A percentile compares a stretch with the other conserved stretches of the same genome.
Evolutionary conservation across 2,329 filamentous ascomycete species (phyloP).

Genomic region (Emericellopsis cladophorae): DNA sequence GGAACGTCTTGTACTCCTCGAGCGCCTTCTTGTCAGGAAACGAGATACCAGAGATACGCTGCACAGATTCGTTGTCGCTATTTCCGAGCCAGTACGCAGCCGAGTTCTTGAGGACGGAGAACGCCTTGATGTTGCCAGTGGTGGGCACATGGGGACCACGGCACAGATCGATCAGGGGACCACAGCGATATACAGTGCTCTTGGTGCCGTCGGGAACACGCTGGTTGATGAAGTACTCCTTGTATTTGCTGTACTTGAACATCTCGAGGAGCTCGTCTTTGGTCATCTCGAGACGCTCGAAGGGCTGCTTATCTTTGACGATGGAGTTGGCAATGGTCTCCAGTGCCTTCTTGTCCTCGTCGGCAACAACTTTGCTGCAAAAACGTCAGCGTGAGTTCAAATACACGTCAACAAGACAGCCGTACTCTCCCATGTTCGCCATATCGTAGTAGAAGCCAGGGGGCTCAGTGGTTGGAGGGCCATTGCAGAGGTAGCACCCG

Average conservation of each 20-base stretch:
- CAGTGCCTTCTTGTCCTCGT: constrained; percentile 74
- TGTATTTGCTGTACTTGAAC: constrained; percentile 96
- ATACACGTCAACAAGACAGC: background rate
- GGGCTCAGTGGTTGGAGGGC: constrained; percentile 70
- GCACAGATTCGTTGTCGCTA: constrained; percentile 84
- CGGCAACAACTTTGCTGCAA: constrained; percentile 56
- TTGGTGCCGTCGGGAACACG: constrained; percentile 67
- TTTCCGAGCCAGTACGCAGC: constrained; percentile 88
- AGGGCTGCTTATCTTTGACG: constrained; percentile 93
- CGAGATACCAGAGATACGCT: constrained; percentile 92
- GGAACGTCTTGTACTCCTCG: constrained; percentile 83
- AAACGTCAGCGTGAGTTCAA: background rate
- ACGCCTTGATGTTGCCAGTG: constrained; percentile 87
- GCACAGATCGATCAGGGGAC: constrained; percentile 89
- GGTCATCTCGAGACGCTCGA: constrained; percentile 77
- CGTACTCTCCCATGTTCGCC: constrained; percentile 40
- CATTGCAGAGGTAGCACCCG: constrained; percentile 85
- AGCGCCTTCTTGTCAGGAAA: constrained; percentile 94
- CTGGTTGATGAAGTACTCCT: constrained; percentile 81
- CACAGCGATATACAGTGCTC: constrained; percentile 90
- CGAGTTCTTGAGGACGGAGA: constrained; percentile 75
- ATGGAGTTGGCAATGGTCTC: constrained; percentile 71
- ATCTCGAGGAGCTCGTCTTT: constrained; percentile 91
- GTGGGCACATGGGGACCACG: constrained; percentile 86
- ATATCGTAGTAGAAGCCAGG: constrained; percentile 94